phyloP scores from a whole-genome alignment of 169 alveolate species.

The Theileria parva region DNA sequence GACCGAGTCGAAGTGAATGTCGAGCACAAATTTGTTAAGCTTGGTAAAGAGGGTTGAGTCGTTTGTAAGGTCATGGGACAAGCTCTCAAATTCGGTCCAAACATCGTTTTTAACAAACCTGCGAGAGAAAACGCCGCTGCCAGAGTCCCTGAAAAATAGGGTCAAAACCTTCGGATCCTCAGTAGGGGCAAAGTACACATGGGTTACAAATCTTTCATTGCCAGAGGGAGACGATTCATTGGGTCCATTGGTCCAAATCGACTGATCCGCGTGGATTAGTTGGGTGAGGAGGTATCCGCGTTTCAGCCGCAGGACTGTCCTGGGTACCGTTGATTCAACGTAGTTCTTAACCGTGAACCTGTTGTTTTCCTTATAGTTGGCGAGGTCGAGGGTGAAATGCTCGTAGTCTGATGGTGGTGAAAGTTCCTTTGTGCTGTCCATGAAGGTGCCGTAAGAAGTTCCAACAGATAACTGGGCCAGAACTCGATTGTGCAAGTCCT shows the following conservation, averaged over 20 bases:
- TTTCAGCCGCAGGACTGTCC: slow-evolving; percentile 6
- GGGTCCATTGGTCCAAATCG: background rate
- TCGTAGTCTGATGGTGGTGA: background rate
- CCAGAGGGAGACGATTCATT: background rate
- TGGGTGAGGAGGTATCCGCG: background rate
- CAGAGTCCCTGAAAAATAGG: slow-evolving; percentile 3
- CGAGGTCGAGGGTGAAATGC: background rate
- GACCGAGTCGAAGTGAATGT: background rate
- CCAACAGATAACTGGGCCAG: background rate
- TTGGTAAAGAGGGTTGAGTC: background rate
- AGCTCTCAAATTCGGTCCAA: background rate
- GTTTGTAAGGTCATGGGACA: background rate
- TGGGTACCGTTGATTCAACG: slow-evolving; percentile 2
- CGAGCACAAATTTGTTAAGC: background rate
- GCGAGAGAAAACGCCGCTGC: background rate
- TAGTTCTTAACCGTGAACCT: background rate
- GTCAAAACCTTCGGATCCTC: slow-evolving; percentile 6
- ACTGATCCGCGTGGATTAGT: background rate
- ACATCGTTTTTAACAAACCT: background rate
- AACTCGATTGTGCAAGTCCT: background rate
- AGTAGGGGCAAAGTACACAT: slow-evolving; percentile 16
- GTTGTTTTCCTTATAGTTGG: background rate
- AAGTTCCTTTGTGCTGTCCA: background rate
- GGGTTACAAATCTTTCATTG: background rate
- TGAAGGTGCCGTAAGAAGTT: background rate